phyloP scores from a whole-genome alignment of 2,329 filamentous ascomycete species.

The Fulvia fulva region DNA sequence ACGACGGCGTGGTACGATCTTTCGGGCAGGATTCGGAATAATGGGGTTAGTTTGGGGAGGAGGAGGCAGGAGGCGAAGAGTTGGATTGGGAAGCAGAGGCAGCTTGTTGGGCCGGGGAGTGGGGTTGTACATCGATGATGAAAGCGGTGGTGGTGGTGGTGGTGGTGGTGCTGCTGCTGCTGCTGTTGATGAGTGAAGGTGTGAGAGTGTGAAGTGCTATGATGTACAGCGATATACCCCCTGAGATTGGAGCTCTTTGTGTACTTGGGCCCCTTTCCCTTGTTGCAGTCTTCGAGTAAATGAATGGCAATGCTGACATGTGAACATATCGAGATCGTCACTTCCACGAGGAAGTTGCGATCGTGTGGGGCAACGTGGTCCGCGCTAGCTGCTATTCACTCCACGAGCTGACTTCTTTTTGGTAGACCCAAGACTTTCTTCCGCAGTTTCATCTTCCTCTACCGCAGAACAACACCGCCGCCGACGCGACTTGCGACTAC shows the following conservation, averaged over 20 bases:
- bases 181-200: background rate
- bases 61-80: slow-evolving; percentile 71
- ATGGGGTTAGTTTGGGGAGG: slow-evolving; percentile 73
- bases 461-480: no score
- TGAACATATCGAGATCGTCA: no score
- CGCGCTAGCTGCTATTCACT: no score
- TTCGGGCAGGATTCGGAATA: slow-evolving; percentile 72
- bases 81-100: slow-evolving; percentile 79
- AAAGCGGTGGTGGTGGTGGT: no score
- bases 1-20: slow-evolving; percentile 84
- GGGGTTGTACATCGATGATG: slow-evolving; percentile 2
- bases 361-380: no score
- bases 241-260: background rate
- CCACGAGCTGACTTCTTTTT: no score
- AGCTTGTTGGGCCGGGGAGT: slow-evolving; percentile 35
- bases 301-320: no score
- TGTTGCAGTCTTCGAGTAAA: background rate
- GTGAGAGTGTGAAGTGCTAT: background rate
- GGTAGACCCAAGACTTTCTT: no score
- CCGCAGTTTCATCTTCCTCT: no score
- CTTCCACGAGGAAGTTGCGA: no score
- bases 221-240: slow-evolving; percentile 7
- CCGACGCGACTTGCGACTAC: no score
- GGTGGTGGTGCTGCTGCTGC: no score
- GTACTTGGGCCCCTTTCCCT: background rate